A percentile compares a stretch with the other conserved stretches of the same genome.
Conservation (phyloP, 2,329 filamentous ascomycete genomes). For the Trichoderma cornu-damae region DNA sequence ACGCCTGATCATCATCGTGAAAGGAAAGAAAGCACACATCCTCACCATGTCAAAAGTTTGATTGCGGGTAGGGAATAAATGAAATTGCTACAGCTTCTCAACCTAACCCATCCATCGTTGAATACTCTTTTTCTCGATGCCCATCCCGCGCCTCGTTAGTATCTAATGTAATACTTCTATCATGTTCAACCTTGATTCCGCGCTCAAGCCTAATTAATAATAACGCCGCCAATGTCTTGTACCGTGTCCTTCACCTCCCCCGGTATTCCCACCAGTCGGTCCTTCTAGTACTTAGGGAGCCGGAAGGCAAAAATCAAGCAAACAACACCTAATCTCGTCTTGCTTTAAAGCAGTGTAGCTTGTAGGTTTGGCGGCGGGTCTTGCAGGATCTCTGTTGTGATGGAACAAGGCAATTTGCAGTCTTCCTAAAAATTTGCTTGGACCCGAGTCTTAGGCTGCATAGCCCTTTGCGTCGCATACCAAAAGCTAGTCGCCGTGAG, state of each 20-base stretch:
- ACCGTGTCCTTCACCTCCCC: neutral
- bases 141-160: neutral
- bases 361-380: neutral
- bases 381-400: neutral
- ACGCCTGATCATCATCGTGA: too few species aligned
- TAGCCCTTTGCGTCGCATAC: neutral
- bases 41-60: neutral
- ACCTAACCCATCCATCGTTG: neutral
- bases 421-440: neutral
- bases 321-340: neutral
- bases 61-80: neutral
- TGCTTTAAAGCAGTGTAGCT: neutral
- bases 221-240: neutral
- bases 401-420: neutral
- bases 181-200: neutral
- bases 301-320: neutral
- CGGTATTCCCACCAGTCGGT: neutral
- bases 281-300: neutral
- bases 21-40: too few species aligned
- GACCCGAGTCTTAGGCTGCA: neutral
- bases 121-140: neutral
- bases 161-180: constrained; percentile 6
- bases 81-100: neutral
- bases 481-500: too few species aligned
- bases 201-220: neutral